Base-by-base conservation (phyloP, 148 eudicot genomes). In the Talinum fruticosum region DNA sequence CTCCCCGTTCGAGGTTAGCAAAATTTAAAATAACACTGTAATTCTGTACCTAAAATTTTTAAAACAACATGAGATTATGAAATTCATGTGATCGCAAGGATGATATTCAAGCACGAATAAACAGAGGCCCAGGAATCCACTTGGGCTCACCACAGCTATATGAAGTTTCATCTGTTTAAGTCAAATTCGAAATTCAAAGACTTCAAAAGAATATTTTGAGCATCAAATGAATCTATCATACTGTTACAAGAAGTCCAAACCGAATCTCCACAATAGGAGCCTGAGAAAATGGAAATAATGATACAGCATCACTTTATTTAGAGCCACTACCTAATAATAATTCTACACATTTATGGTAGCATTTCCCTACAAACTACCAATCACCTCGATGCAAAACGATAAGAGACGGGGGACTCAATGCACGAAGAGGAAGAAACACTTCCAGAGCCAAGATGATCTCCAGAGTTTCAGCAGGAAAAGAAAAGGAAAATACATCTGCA, bases 401-500 rank as follows among this genome's bases (percentile, higher is more conserved):
- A 13, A 59, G 13, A 59, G 28, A 59, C 29, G 5, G n/a, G 5
- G n/a, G 5, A 59, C 64, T 62, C 66, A 62, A 62, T 62, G 33
- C 66, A 62, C 18, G 32, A 28, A 62, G 33, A 62, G 5, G 32
- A 12, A 62, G 32, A 12, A 62, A 62, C 66, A 28, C 33, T 28
- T 62, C 18, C 34, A 28, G 34, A 62, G 66, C 66, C 12, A 10
- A 51, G 57, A 51, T 18, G 16, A 51, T 23, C 15, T 18, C 57
- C 23, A 19, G 57, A 51, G 57, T 16, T 51, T 13, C 57, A 51
- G 57, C 57, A 19, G 33, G 33, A 33, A 62, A 28, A 28, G 33
- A 28, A 62, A 62, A 12, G 28, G 18, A 62, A 28, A 29, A 33
- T 76, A 71, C 72, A 76, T 41, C 66, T 76, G 79, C 79, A 49